phyloP scores from a whole-genome alignment of 257 asterid species.

The Plantago major region DNA sequence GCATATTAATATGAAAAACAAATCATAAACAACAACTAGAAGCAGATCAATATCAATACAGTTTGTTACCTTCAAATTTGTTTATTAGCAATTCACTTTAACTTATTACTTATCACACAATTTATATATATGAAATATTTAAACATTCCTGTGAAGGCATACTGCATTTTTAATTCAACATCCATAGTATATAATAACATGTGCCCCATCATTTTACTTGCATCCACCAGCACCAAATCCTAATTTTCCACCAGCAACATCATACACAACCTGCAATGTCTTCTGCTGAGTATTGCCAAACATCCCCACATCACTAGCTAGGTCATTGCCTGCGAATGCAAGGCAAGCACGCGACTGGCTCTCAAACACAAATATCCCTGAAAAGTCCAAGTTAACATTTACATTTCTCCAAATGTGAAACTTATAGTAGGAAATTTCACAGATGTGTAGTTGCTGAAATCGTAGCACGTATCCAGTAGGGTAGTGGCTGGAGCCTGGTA shows the following conservation, averaged over 20 bases:
- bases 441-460: conserved; percentile 30
- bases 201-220: background rate
- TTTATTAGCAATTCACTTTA: no score
- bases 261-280: conserved; percentile 62
- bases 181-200: no score
- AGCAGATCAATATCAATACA: no score
- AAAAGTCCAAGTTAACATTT: conserved; percentile 31
- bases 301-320: conserved; percentile 32
- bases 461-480: conserved; percentile 65
- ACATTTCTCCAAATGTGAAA: conserved; percentile 40
- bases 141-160: no score
- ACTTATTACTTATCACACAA: no score
- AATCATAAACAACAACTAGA: no score
- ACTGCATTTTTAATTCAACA: no score
- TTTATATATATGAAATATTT: no score
- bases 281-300: conserved; percentile 68
- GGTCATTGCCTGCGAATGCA: conserved; percentile 55
- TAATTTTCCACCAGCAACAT: conserved; percentile 61
- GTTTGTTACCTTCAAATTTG: no score
- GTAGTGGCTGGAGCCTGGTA: conserved; percentile 51
- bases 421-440: conserved; percentile 40
- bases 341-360: conserved; percentile 38
- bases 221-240: conserved; percentile 74
- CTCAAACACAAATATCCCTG: conserved; percentile 29
- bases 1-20: no score